Conservation (phyloP, 2,329 filamentous ascomycete genomes). For the Aspergillus fijiensis region DNA sequence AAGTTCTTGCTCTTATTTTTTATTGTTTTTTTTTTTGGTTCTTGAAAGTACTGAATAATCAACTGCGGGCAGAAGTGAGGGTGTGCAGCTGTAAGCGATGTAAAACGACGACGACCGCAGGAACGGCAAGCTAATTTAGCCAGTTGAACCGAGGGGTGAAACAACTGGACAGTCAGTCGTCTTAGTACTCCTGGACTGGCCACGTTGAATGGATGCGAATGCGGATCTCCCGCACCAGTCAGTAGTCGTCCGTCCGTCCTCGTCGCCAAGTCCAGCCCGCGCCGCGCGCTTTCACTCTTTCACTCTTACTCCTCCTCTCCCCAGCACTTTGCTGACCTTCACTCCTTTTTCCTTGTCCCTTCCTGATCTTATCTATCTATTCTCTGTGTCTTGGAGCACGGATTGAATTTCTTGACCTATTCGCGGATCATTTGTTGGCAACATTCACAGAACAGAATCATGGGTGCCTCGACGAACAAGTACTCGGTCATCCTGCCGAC, state of each 20-base stretch:
- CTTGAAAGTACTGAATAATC: no score
- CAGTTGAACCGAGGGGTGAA: not conserved
- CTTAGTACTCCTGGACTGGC: slow-evolving; percentile 3
- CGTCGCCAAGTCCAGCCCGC: slow-evolving; percentile 1
- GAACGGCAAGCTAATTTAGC: not conserved
- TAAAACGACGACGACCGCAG: not conserved
- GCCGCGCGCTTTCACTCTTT: not conserved
- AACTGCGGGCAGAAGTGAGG: not conserved
- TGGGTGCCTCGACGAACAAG: slow-evolving; percentile 61
- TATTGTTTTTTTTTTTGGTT: no score
- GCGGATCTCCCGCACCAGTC: slow-evolving; percentile 13
- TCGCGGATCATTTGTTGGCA: not conserved
- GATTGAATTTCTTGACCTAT: not conserved
- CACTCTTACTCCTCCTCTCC: not conserved
- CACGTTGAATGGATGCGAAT: slow-evolving; percentile 11
- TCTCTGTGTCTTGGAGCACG: not conserved
- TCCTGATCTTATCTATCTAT: not conserved
- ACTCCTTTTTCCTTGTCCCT: not conserved
- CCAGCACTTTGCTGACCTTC: not conserved
- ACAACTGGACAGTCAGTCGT: not conserved
- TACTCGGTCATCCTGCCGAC: slow-evolving; percentile 98
- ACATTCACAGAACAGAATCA: slow-evolving; percentile 20
- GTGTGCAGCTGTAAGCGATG: not conserved
- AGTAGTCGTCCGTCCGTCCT: no score
- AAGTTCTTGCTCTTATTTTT: no score